Evolutionary conservation across 306 rosid genomes (phyloP).

Genomic region (Quillaja saponaria): DNA sequence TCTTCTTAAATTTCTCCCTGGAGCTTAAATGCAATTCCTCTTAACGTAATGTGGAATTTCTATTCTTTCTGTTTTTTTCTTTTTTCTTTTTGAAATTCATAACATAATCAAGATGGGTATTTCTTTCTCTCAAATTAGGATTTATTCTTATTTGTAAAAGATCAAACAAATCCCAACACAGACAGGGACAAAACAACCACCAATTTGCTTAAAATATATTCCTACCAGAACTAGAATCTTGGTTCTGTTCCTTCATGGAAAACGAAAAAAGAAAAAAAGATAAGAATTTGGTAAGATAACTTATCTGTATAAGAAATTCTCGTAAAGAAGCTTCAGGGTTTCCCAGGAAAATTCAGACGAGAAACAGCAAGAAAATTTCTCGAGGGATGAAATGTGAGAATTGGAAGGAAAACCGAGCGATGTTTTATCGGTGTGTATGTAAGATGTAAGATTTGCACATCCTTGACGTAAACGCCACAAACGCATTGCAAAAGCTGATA

Average conservation of each 20-base stretch:
- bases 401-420: conserved; percentile 26
- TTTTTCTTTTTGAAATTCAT: not conserved
- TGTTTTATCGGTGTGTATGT: conserved; percentile 33
- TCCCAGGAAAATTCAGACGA: conserved; percentile 30
- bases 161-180: conserved; percentile 44
- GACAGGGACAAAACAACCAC: conserved; percentile 39
- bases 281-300: conserved; percentile 31
- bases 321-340: conserved; percentile 33
- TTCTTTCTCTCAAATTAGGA: conserved; percentile 37
- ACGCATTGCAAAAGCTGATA: conserved; percentile 17
- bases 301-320: conserved; percentile 45
- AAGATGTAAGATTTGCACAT: conserved; percentile 30
- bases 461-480: conserved; percentile 75
- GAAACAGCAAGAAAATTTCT: conserved; percentile 16
- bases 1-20: conserved; percentile 22
- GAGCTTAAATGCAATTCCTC: conserved; percentile 28
- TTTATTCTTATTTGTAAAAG: conserved; percentile 30
- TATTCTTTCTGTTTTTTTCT: not conserved
- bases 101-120: conserved; percentile 20
- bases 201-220: conserved; percentile 19
- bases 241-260: not conserved
- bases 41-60: conserved; percentile 19
- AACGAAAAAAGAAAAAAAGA: not conserved
- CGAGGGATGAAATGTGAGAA: conserved; percentile 28
- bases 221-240: conserved; percentile 13